A percentile compares a stretch with the other conserved stretches of the same genome.
Conservation (phyloP, 257 asterid species). For the Apocynum venetum region DNA sequence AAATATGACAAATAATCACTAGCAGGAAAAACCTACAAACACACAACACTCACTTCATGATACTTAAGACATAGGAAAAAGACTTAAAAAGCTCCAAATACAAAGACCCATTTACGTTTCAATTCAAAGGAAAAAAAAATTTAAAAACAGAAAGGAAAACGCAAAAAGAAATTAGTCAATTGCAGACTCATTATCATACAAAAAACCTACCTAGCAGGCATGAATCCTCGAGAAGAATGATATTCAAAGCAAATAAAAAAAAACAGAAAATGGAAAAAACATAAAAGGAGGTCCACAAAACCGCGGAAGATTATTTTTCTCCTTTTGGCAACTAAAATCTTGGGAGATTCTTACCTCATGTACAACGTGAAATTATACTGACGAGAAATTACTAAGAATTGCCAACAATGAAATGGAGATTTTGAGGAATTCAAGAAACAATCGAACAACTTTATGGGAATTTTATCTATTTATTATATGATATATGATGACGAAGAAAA, state of each 20-base stretch:
- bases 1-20: not conserved
- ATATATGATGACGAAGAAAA: not conserved
- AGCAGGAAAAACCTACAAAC: not conserved
- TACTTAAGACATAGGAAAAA: too few relatives aligned
- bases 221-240: not conserved
- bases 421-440: not conserved
- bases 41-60: not conserved
- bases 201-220: not conserved
- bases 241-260: not conserved
- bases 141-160: not conserved
- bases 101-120: not conserved
- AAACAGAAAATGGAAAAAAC: not conserved
- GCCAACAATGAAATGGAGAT: not conserved
- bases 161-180: not conserved
- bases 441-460: not conserved
- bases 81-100: not conserved
- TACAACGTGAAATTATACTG: not conserved
- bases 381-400: not conserved
- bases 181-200: not conserved
- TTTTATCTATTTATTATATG: too few relatives aligned
- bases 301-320: not conserved
- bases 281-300: not conserved
- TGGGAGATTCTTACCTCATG: not conserved
- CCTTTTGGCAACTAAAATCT: not conserved
- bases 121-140: not conserved